Evolutionary conservation across 2,329 filamentous ascomycete genomes (phyloP), one percentile per base, ranked within the genome.

Genomic region (Claviceps fusiformis): DNA sequence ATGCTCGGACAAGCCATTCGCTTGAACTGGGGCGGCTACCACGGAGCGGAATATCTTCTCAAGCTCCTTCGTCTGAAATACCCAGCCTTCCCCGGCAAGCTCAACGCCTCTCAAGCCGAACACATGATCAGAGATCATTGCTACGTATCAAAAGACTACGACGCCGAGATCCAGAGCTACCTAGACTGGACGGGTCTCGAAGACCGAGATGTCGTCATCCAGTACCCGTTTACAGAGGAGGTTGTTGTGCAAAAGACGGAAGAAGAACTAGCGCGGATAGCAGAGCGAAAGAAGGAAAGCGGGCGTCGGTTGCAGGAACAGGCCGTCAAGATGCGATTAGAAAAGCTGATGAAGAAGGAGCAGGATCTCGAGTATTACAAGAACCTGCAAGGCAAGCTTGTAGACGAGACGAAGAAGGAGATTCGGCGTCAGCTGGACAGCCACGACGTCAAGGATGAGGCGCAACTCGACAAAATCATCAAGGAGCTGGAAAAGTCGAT

Each of bases 321-420:
- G 70, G 93, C 93, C 0, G 92, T 92, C 10, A 97, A 95, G 70
- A 95, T 96, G 89, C 85, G 93, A 8, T 74, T 98, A 0, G 93
- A 98, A 60, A 95, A 95, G 64, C 76, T 98, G 50, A 89, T 97
- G 67, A 87, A 88, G 65, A 98, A 98, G 70, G 93, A 98, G 71
- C 84, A 95, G 66, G 91, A 97, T 67, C 74, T 97, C 1, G 91
- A 95, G 62, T 96, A 95, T 70, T 96, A 91, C 75, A 90, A 89
- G 66, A 82, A 89, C 57, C 73, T 98, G 4, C 89, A 95, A 64
- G 69, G 75, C 39, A 82, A 82, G 59, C 75, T 96, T 10, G 79
- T 77, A 1, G 82, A 85, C 29, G 81, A 88, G 61, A 91, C 85
- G 48, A 98, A 97, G 72, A 97, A 97, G 69, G 93, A 97, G 66